Percentiles rank a stretch among this genome's conserved stretches.
Evolutionary conservation across 352 stramenopile species (phyloP).

Genomic region (Thraustochytrium striatum): DNA sequence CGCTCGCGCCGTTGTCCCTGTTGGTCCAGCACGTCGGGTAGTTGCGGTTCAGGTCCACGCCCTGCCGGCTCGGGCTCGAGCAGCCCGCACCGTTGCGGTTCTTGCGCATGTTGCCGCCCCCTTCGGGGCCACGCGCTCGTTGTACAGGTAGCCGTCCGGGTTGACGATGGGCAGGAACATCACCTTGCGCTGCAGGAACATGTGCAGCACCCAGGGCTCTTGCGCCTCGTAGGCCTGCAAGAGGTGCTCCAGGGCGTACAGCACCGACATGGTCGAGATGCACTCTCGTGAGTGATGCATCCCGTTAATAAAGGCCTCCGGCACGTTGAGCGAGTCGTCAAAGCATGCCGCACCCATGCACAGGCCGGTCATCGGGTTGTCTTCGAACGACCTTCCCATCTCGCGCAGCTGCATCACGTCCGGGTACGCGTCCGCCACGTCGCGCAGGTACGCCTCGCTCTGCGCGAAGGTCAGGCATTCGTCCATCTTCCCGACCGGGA

Average conservation of each 20-base stretch:
- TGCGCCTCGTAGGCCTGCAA: background rate
- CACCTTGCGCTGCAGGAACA: constrained; percentile 36
- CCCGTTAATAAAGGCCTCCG: constrained; percentile 30
- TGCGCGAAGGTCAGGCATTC: background rate
- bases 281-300: constrained; percentile 48
- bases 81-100: background rate
- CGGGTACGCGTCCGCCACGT: background rate
- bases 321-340: background rate
- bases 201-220: background rate
- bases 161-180: constrained; percentile 51
- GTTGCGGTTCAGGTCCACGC: constrained; percentile 53
- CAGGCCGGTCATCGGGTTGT: constrained; percentile 13
- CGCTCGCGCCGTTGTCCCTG: constrained; percentile 47
- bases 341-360: background rate
- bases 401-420: background rate
- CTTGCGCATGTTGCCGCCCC: constrained; percentile 47
- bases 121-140: background rate
- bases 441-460: background rate
- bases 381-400: constrained; percentile 38
- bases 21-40: constrained; percentile 43
- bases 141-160: constrained; percentile 51
- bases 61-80: background rate
- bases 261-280: constrained; percentile 32
- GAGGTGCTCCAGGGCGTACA: constrained; percentile 32
- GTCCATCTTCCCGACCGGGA: background rate